Evolutionary conservation across 1,139 yeast genomes (phyloP).

Genomic region (Sugiyamaella castrensis): DNA sequence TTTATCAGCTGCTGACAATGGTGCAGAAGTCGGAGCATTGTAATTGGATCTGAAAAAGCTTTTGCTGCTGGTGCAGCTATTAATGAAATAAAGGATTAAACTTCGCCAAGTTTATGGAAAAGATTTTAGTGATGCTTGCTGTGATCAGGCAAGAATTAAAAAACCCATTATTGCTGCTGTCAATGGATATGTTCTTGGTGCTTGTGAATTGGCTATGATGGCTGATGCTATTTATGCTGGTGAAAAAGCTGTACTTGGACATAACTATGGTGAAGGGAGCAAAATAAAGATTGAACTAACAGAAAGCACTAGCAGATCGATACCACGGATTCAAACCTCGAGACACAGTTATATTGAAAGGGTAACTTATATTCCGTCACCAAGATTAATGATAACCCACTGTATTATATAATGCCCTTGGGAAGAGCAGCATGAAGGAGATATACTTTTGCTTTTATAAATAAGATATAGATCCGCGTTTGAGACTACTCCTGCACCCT

Average conservation of each 20-base stretch:
- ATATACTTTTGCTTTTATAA: too few species aligned
- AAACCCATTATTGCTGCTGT: slow-evolving; percentile 54
- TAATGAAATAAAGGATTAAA: slow-evolving; percentile 46
- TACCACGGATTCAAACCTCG: too few species aligned
- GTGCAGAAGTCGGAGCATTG: slow-evolving; percentile 44
- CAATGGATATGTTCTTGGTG: slow-evolving; percentile 52
- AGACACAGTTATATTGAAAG: too few species aligned
- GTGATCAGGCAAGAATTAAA: slow-evolving; percentile 36
- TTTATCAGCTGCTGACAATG: slow-evolving; percentile 40
- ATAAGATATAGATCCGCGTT: too few species aligned
- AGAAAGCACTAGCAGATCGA: too few species aligned
- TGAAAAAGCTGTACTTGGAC: slow-evolving; percentile 49
- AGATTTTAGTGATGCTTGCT: slow-evolving; percentile 42
- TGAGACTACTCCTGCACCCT: too few species aligned
- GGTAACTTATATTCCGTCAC: too few species aligned
- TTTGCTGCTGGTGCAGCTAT: slow-evolving; percentile 58
- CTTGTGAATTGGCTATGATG: slow-evolving; percentile 54
- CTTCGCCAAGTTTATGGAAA: slow-evolving; percentile 40
- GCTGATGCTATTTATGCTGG: slow-evolving; percentile 52
- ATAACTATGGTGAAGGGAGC: too few species aligned
- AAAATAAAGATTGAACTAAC: too few species aligned
- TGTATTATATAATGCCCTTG: too few species aligned
- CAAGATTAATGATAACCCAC: too few species aligned
- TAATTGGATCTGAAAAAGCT: slow-evolving; percentile 47
- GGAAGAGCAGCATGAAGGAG: too few species aligned